Conservation (phyloP, 1,139 yeast species). For the Candida sanyaensis region DNA sequence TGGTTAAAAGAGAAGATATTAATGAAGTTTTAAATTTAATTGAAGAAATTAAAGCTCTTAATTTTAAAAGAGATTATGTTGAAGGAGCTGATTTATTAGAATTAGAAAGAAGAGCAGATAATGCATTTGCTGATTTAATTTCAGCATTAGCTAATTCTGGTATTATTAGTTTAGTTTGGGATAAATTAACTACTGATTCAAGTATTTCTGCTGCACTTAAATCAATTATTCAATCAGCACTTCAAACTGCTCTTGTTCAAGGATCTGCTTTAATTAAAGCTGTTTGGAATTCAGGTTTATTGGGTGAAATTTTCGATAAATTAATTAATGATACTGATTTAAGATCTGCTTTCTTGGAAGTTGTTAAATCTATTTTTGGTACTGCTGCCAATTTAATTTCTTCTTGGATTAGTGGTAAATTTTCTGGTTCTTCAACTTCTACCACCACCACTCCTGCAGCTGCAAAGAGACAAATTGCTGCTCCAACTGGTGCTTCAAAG, state of each 20-base stretch:
- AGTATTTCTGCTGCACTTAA: constrained; percentile 28
- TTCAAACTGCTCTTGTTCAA: constrained; percentile 39
- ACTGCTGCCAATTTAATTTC: constrained; percentile 34
- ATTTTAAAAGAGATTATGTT: constrained; percentile 37
- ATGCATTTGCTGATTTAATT: constrained; percentile 37
- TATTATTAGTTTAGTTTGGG: constrained; percentile 38
- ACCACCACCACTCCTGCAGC: constrained; percentile 20
- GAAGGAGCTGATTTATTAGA: constrained; percentile 29
- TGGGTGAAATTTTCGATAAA: constrained; percentile 34
- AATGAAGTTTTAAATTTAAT: constrained; percentile 36
- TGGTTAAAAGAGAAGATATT: constrained; percentile 41
- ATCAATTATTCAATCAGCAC: constrained; percentile 32
- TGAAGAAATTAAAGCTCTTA: constrained; percentile 31
- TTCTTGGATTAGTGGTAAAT: constrained; percentile 18
- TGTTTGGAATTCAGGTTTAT: constrained; percentile 46
- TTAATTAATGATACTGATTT: constrained; percentile 37
- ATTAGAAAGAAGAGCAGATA: constrained; percentile 42
- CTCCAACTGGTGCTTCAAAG: constrained; percentile 21
- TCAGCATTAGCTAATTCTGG: constrained; percentile 43
- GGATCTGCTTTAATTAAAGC: constrained; percentile 48
- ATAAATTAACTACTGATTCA: constrained; percentile 34
- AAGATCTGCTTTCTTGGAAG: constrained; percentile 35
- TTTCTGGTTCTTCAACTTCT: constrained; percentile 17
- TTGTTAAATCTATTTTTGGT: constrained; percentile 36
- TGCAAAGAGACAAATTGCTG: constrained; percentile 18